Evolutionary conservation across 2,329 filamentous ascomycete species (phyloP).

Genomic region (Cryphonectria radicalis): DNA sequence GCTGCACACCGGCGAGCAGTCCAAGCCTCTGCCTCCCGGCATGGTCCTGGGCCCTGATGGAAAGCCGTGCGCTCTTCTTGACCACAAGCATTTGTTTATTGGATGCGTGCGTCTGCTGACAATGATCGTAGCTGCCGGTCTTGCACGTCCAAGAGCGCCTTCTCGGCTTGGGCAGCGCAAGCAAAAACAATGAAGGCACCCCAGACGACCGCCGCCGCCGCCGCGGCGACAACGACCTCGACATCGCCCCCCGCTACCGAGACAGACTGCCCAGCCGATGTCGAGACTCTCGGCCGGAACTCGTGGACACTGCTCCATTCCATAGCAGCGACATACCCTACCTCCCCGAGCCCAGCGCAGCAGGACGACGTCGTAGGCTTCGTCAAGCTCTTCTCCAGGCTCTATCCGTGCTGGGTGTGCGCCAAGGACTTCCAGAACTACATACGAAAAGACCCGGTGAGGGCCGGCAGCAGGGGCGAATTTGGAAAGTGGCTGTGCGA

Average conservation of each 20-base stretch:
- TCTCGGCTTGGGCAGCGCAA: constrained; percentile 63
- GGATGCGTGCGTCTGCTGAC: constrained; percentile 28
- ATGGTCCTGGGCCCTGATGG: constrained; percentile 79
- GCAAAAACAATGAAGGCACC: constrained; percentile 49
- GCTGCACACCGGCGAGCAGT: constrained; percentile 36
- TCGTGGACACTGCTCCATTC: constrained; percentile 95
- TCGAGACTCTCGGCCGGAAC: constrained; percentile 81
- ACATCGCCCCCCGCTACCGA: constrained; percentile 42
- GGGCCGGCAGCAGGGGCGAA: constrained; percentile 62
- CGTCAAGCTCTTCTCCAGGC: constrained; percentile 76
- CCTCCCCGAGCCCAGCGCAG: constrained; percentile 66
- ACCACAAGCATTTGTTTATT: too few species aligned
- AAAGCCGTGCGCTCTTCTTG: constrained; percentile 70
- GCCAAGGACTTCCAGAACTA: constrained; percentile 88
- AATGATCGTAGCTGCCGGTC: constrained; percentile 65
- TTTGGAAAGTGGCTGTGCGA: constrained; percentile 84
- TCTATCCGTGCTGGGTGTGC: constrained; percentile 97
- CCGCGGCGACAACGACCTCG: constrained; percentile 38
- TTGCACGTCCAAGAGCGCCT: constrained; percentile 68
- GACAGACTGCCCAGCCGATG: constrained; percentile 84
- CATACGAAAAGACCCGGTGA: constrained; percentile 73
- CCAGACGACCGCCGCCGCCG: constrained; percentile 39
- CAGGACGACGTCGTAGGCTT: constrained; percentile 80
- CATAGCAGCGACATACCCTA: constrained; percentile 86
- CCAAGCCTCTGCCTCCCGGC: constrained; percentile 68